Evolutionary conservation across 495 filamentous ascomycete genomes (phyloP).

Genomic region (Podospora sp.): DNA sequence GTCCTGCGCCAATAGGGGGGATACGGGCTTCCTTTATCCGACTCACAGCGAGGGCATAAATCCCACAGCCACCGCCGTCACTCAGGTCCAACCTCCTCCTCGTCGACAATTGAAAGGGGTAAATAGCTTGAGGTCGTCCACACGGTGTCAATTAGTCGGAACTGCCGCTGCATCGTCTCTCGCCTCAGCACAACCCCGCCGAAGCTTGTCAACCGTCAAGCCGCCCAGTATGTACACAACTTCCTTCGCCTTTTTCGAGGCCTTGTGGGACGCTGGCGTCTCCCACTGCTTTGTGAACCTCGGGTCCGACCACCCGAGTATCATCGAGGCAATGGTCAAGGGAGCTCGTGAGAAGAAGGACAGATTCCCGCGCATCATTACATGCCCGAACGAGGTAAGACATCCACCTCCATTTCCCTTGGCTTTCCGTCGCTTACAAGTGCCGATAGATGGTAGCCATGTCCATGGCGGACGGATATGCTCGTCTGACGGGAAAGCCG

Average conservation of each 20-base stretch:
- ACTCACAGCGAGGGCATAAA: background rate
- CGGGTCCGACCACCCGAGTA: constrained; percentile 89
- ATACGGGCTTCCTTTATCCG: constrained; percentile 10
- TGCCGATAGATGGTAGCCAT: constrained; percentile 84
- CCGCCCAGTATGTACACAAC: constrained; percentile 49
- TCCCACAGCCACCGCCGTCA: background rate
- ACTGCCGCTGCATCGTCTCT: background rate
- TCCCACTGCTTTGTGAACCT: constrained; percentile 92
- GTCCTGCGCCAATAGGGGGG: background rate
- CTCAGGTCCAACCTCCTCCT: background rate
- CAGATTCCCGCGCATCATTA: constrained; percentile 83
- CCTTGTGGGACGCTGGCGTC: constrained; percentile 88
- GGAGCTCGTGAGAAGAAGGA: constrained; percentile 66
- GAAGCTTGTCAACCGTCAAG: background rate
- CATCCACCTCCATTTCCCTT: background rate
- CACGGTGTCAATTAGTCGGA: background rate
- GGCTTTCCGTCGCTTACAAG: constrained; percentile 16
- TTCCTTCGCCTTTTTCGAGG: constrained; percentile 88
- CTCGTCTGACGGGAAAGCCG: constrained; percentile 79
- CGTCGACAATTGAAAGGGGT: background rate
- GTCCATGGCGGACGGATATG: constrained; percentile 95
- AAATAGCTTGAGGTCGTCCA: background rate
- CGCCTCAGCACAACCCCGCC: background rate
- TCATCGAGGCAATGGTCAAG: constrained; percentile 96
- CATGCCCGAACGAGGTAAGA: constrained; percentile 86